Evolutionary conservation across 140 eudicot genomes (phyloP), one percentile per base, ranked within the genome.

Genomic region (Oenanthe javanica): DNA sequence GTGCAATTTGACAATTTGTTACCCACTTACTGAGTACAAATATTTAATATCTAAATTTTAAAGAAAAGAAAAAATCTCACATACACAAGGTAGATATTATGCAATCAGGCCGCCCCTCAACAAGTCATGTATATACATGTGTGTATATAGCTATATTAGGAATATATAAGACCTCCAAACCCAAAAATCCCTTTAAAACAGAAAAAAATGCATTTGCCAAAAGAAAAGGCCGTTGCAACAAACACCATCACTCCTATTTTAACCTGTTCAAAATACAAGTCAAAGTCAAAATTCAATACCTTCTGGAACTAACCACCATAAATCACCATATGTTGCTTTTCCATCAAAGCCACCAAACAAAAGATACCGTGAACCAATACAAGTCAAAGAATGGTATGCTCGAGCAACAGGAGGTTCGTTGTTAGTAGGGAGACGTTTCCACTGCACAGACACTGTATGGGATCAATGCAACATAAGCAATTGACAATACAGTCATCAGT

Each of bases 221-320:
- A 61, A 61, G 14, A 61, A n/a, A 4, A n/a, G 69, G 5, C 36
- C 8, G 69, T 61, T 0, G 13, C 67, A 59, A 59, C 67, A 59
- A 19, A n/a, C 36, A n/a, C n/a, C 69, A n/a, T n/a, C 36, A n/a
- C 69, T n/a, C 14, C 5, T 25, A 36, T 21, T 18, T 61, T 61
- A 61, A 8, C 9, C n/a, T n/a, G 36, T n/a, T 19, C 36, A 61
- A 61, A 61, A 2, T n/a, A 2, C 66, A 57, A 57, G 66, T 23
- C 6, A 11, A 57, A 57, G 27, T 21, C 9, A 64, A 63, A 77
- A n/a, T 47, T 80, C 45, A 63, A 79, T 89, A 94, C 98, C 98
- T 92, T 94, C 98, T 52, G 97, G 96, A 75, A 94, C 98, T 82
- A 95, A 85, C 99, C 99, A 95, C 99, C 99, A 95, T 76, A 95